Percentiles rank a stretch among this genome's conserved stretches.
Conservation (phyloP, 495 filamentous ascomycete genomes). For the Aspergillus leporis region DNA sequence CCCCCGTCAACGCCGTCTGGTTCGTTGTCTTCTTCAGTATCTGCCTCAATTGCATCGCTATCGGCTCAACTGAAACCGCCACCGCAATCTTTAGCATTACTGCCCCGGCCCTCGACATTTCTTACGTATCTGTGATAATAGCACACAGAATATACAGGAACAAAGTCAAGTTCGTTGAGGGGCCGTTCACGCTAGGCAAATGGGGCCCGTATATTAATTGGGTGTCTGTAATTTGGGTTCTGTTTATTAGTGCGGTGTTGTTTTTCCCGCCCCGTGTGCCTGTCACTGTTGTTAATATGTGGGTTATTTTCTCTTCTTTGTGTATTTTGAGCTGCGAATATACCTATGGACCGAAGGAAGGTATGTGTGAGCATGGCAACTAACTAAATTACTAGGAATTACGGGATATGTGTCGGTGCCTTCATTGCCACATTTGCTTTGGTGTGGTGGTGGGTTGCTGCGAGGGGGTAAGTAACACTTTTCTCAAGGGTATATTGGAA, state of each 20-base stretch:
- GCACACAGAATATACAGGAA: conserved; percentile 61
- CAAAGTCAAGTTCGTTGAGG: conserved; percentile 59
- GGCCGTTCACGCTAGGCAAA: conserved; percentile 63
- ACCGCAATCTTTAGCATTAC: conserved; percentile 71
- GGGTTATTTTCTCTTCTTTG: conserved; percentile 13
- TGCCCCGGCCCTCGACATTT: conserved; percentile 67
- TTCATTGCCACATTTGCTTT: conserved; percentile 63
- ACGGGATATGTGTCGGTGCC: conserved; percentile 63
- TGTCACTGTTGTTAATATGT: conserved; percentile 65
- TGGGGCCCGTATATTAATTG: conserved; percentile 61
- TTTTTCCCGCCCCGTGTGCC: conserved; percentile 65
- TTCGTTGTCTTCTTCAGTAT: conserved; percentile 66
- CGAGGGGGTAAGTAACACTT: conserved; percentile 49
- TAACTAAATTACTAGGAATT: conserved; percentile 53
- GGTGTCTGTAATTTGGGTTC: conserved; percentile 63
- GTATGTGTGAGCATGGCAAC: too few species aligned
- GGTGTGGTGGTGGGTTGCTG: conserved; percentile 66
- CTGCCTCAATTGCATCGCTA: conserved; percentile 64
- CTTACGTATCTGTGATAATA: conserved; percentile 68
- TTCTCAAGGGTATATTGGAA: not conserved
- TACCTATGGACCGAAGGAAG: not conserved
- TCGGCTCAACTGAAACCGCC: conserved; percentile 66
- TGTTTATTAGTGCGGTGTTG: conserved; percentile 66
- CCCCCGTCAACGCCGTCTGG: conserved; percentile 71
- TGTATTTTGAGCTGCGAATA: not conserved